Evolutionary conservation across 345 rosid genomes (phyloP).

Genomic region (Psidium friedrichsthalianum): DNA sequence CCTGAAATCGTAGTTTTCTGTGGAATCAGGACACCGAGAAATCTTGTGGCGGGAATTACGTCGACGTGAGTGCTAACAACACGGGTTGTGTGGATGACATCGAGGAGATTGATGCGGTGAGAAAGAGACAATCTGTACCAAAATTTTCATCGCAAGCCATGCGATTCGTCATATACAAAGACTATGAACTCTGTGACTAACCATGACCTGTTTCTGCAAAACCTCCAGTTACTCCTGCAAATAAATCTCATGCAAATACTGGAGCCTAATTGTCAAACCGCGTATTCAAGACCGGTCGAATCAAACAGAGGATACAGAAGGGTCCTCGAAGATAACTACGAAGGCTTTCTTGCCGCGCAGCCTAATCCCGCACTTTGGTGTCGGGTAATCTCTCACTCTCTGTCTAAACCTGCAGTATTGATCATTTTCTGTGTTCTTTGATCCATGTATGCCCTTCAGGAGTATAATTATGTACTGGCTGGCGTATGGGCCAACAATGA

Average conservation of each 20-base stretch:
- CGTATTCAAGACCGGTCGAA: constrained; percentile 2
- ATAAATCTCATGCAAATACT: constrained; percentile 20
- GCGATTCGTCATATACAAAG: neutral
- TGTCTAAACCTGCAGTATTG: neutral
- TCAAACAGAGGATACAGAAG: constrained; percentile 1
- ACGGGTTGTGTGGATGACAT: constrained; percentile 8
- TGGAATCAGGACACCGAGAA: constrained; percentile 1
- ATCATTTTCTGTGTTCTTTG: neutral
- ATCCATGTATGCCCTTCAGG: neutral
- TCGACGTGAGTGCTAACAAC: constrained; percentile 12
- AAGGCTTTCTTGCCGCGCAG: neutral
- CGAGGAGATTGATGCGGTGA: constrained; percentile 10
- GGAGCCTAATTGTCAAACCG: constrained; percentile 18
- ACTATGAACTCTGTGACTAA: neutral
- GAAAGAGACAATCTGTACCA: neutral
- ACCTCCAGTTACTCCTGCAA: constrained; percentile 11
- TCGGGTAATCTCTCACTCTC: constrained; percentile 1
- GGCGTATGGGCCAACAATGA: constrained; percentile 20
- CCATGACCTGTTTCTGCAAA: neutral
- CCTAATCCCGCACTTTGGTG: constrained; percentile 11
- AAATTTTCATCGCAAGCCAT: neutral
- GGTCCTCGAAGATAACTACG: constrained; percentile 8
- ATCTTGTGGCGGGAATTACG: constrained; percentile 14
- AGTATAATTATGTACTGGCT: constrained; percentile 20
- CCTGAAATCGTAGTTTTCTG: neutral